Evolutionary conservation across 352 stramenopile genomes (phyloP).

Genomic region (Phytophthora tentaculata): DNA sequence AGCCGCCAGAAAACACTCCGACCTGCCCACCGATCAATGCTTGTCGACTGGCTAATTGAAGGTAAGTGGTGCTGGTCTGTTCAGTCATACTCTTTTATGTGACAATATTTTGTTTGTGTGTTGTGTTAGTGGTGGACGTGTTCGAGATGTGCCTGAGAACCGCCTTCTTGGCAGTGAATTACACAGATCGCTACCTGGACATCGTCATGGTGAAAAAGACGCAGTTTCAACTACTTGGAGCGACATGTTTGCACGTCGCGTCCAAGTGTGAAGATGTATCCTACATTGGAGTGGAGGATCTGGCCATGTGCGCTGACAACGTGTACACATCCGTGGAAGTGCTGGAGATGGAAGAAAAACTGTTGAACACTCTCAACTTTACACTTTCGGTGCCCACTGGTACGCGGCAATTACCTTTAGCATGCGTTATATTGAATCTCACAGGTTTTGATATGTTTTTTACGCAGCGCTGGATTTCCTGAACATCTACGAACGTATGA

Average conservation of each 20-base stretch:
- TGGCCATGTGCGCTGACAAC: slow-evolving; percentile 92
- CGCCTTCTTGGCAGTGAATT: slow-evolving; percentile 91
- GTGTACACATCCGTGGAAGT: slow-evolving; percentile 91
- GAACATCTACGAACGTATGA: slow-evolving; percentile 91
- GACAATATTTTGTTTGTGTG: neutral
- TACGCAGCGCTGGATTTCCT: slow-evolving; percentile 84
- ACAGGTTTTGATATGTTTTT: slow-evolving; percentile 4
- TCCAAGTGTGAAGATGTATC: slow-evolving; percentile 93
- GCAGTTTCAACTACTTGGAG: slow-evolving; percentile 89
- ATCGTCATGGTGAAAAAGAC: slow-evolving; percentile 91
- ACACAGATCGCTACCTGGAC: slow-evolving; percentile 89
- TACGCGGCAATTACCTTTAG: slow-evolving; percentile 30
- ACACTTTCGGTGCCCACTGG: slow-evolving; percentile 89
- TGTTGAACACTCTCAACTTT: slow-evolving; percentile 93
- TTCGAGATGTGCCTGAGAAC: slow-evolving; percentile 93
- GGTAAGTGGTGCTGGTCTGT: slow-evolving; percentile 35
- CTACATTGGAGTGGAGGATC: slow-evolving; percentile 92
- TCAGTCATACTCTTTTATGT: neutral
- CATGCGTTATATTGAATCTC: neutral
- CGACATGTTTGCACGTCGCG: slow-evolving; percentile 90
- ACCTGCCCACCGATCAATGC: slow-evolving; percentile 89
- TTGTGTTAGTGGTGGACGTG: slow-evolving; percentile 83
- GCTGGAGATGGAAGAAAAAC: slow-evolving; percentile 91
- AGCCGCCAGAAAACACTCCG: slow-evolving; percentile 84
- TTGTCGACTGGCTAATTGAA: slow-evolving; percentile 94